A percentile compares a stretch with the other conserved stretches of the same genome.
Conservation (phyloP, 495 filamentous ascomycete species). For the Tuber umbilicatum region DNA sequence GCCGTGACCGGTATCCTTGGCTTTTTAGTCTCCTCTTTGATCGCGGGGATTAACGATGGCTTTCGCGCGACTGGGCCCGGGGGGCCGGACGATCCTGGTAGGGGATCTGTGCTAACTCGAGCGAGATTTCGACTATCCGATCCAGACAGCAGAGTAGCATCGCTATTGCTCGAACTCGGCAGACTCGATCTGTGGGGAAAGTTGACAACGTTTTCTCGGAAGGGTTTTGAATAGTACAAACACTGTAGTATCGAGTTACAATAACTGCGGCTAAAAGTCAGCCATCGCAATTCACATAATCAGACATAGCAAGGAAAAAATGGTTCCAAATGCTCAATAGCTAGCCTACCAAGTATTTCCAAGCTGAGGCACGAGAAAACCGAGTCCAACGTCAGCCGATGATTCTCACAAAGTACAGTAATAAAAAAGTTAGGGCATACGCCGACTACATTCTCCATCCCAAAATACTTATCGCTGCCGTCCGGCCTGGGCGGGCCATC, state of each 20-base stretch:
- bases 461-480: slow-evolving; percentile 97
- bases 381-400: slow-evolving; percentile 30
- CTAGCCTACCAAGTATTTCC: slow-evolving; percentile 85
- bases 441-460: slow-evolving; percentile 81
- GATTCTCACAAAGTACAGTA: slow-evolving; percentile 9
- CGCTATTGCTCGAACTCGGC: slow-evolving; percentile 42
- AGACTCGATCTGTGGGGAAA: slow-evolving; percentile 65
- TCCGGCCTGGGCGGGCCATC: slow-evolving; percentile 49
- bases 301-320: slow-evolving; percentile 21
- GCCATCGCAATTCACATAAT: slow-evolving; percentile 8
- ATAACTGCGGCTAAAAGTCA: slow-evolving; percentile 55
- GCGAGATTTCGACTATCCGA: slow-evolving; percentile 34
- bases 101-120: slow-evolving; percentile 50
- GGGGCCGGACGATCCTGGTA: slow-evolving; percentile 42
- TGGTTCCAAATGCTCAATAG: slow-evolving; percentile 5
- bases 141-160: slow-evolving; percentile 47
- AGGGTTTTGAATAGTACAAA: slow-evolving; percentile 88
- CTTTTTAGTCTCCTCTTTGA: slow-evolving; percentile 36
- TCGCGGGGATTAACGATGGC: slow-evolving; percentile 38
- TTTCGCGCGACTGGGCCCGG: slow-evolving; percentile 46
- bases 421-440: slow-evolving; percentile 21
- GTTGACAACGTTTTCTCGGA: slow-evolving; percentile 89
- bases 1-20: slow-evolving; percentile 29
- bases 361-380: slow-evolving; percentile 53
- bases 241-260: slow-evolving; percentile 98